Evolutionary conservation across 768 basidiomycete genomes (phyloP).

Genomic region (Mycena sanguinolenta): DNA sequence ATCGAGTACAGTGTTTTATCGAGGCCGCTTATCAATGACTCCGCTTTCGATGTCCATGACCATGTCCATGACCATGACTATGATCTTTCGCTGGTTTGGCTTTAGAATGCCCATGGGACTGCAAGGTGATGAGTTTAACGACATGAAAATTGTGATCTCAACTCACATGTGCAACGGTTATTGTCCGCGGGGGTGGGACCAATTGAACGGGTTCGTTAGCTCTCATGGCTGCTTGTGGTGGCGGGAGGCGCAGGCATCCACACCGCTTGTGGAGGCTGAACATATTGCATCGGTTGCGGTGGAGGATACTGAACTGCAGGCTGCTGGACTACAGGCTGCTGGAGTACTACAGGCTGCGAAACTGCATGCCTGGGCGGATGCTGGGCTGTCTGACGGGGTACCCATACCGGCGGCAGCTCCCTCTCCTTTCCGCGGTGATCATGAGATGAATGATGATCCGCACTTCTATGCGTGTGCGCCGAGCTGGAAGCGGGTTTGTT

Average conservation of each 20-base stretch:
- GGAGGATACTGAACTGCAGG: not conserved
- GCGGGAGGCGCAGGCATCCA: not conserved
- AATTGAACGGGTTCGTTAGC: not conserved
- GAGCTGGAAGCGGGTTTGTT: not conserved
- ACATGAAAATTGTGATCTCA: too few relatives aligned
- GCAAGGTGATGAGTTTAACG: not conserved
- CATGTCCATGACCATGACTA: not conserved
- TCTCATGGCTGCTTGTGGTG: not conserved
- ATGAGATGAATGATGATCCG: not conserved
- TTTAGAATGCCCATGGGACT: not conserved
- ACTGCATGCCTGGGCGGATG: not conserved
- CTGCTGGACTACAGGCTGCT: not conserved
- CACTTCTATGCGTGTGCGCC: not conserved
- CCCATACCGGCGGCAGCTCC: constrained; percentile 5
- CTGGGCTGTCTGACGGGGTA: not conserved
- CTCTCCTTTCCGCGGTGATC: not conserved
- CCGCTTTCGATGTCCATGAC: not conserved
- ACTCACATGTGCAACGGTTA: not conserved
- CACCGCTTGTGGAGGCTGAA: not conserved
- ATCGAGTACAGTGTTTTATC: too few relatives aligned
- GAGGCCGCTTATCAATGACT: not conserved
- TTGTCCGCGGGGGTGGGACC: not conserved
- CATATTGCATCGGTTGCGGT: not conserved
- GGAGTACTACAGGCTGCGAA: not conserved
- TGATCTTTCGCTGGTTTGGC: not conserved